These are phyloP conservation scores for Thielaviopsis ethacetica DNA, from an alignment of 2,329 filamentous ascomycete genomes.

Conservation along the genomic window DNA sequence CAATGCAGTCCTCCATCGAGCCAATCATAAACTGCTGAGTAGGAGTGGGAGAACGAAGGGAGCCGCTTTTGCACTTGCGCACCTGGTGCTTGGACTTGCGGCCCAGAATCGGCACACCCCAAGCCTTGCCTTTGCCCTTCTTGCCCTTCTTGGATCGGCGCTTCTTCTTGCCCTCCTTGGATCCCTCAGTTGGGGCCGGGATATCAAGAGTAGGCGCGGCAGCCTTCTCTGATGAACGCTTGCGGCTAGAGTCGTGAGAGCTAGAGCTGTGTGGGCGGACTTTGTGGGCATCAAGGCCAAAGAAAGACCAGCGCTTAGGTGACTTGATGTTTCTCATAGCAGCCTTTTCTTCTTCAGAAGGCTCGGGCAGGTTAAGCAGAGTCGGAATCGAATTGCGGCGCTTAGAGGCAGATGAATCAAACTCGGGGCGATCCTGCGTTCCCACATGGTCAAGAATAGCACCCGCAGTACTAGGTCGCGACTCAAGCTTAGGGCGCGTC, in stretches of 20 bases:
- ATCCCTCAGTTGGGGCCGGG: neutral
- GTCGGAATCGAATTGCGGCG: conserved; percentile 45
- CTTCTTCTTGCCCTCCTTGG: conserved; percentile 40
- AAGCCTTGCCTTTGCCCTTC: conserved; percentile 45
- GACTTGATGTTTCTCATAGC: conserved; percentile 32
- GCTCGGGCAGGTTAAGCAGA: conserved; percentile 24
- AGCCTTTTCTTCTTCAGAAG: conserved; percentile 17
- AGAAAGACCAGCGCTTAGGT: conserved; percentile 45
- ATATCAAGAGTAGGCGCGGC: conserved; percentile 17
- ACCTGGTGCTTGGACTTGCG: conserved; percentile 38
- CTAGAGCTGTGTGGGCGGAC: neutral
- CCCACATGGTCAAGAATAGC: conserved; percentile 42
- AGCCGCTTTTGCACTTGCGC: conserved; percentile 23
- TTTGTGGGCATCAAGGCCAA: conserved; percentile 37
- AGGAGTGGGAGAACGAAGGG: conserved; percentile 30
- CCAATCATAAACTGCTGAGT: conserved; percentile 12
- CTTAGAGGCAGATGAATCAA: conserved; percentile 22
- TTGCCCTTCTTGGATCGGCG: conserved; percentile 15
- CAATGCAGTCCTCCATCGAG: conserved; percentile 9
- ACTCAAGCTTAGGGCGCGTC: conserved; percentile 20
- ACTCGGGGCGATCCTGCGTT: conserved; percentile 7
- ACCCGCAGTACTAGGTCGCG: conserved; percentile 53
- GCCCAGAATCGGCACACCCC: conserved; percentile 51
- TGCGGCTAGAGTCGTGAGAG: neutral
- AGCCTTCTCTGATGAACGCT: conserved; percentile 20